phyloP scores from a whole-genome alignment of 1,139 yeast species.

The Geotrichum australiense region DNA sequence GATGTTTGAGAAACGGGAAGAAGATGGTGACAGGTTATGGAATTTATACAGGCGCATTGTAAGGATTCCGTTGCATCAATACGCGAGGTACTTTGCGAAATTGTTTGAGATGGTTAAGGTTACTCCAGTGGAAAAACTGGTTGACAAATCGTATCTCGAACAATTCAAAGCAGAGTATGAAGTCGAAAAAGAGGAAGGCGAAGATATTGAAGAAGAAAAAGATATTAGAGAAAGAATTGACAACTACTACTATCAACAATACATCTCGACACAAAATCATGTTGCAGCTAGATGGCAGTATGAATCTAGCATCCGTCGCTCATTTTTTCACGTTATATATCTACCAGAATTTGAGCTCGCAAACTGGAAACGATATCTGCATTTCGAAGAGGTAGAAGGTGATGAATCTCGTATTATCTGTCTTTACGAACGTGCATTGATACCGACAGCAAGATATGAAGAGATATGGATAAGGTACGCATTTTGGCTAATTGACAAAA shows the following conservation, averaged over 20 bases:
- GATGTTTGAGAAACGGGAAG: slow-evolving; percentile 44
- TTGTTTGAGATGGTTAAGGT: slow-evolving; percentile 25
- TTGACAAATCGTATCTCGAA: slow-evolving; percentile 24
- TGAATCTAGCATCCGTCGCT: slow-evolving; percentile 52
- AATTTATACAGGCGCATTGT: slow-evolving; percentile 36
- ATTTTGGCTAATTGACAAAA: slow-evolving; percentile 36
- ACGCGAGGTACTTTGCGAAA: slow-evolving; percentile 46
- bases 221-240: slow-evolving; percentile 30
- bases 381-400: slow-evolving; percentile 43
- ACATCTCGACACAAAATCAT: slow-evolving; percentile 54
- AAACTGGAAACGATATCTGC: slow-evolving; percentile 56
- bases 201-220: slow-evolving; percentile 20
- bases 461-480: slow-evolving; percentile 58
- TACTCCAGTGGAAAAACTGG: slow-evolving; percentile 26
- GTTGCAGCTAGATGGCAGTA: slow-evolving; percentile 50
- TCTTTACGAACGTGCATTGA: slow-evolving; percentile 45
- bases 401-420: slow-evolving; percentile 33
- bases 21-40: slow-evolving; percentile 20
- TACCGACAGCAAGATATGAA: slow-evolving; percentile 47
- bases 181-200: slow-evolving; percentile 20
- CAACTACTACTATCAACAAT: slow-evolving; percentile 40
- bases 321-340: slow-evolving; percentile 44
- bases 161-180: slow-evolving; percentile 30
- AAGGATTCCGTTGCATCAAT: slow-evolving; percentile 72
- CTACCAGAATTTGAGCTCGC: slow-evolving; percentile 43